Conservation (phyloP, 768 basidiomycete species). For the Agaricus blazei region DNA sequence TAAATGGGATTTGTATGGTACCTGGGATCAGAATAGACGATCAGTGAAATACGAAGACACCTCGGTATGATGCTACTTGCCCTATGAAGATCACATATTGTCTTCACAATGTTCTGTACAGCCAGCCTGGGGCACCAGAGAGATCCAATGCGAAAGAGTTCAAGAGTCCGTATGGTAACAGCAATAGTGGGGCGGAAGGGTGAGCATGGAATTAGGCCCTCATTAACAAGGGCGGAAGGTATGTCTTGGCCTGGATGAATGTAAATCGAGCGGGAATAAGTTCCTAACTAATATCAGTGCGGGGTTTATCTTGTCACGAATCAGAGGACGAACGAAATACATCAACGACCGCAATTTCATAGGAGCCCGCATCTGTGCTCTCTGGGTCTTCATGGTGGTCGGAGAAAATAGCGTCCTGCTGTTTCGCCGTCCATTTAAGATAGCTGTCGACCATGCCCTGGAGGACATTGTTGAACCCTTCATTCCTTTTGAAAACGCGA, state of each 20-base stretch:
- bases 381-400: too few species aligned
- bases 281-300: background rate
- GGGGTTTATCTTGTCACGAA: background rate
- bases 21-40: too few species aligned
- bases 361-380: too few species aligned
- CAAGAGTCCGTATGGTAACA: conserved; percentile 17
- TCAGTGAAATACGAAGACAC: too few species aligned
- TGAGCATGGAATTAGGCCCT: conserved; percentile 21
- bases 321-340: background rate
- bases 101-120: conserved; percentile 22
- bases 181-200: conserved; percentile 18
- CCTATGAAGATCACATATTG: conserved; percentile 23
- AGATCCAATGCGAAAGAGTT: conserved; percentile 16
- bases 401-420: too few species aligned
- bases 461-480: too few species aligned
- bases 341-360: too few species aligned
- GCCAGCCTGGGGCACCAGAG: conserved; percentile 21
- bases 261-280: background rate
- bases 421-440: too few species aligned
- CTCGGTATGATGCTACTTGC: too few species aligned
- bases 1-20: conserved; percentile 14
- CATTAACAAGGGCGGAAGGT: conserved; percentile 14
- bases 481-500: too few species aligned
- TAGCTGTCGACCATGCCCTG: too few species aligned
- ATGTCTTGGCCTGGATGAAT: background rate